Evolutionary conservation across 106 monocot species (phyloP).

Genomic region (Vanilla planifolia): DNA sequence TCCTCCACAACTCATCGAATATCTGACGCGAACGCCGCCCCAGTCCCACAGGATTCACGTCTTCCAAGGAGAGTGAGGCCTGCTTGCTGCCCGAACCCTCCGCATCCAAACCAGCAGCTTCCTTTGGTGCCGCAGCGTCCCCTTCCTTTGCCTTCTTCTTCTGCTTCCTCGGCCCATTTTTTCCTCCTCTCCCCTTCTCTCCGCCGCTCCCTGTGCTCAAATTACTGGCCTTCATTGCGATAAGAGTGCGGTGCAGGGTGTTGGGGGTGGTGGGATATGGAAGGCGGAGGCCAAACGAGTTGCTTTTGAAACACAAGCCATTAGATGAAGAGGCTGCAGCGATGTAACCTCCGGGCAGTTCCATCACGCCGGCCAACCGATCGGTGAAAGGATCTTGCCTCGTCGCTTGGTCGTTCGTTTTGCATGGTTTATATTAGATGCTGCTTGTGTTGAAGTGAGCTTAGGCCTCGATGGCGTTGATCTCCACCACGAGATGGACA

Average conservation of each 20-base stretch:
- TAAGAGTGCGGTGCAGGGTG: not conserved
- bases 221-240: not conserved
- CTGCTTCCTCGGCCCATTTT: constrained; percentile 1
- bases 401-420: not conserved
- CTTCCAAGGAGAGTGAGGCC: constrained; percentile 46
- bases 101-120: not conserved
- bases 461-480: not conserved
- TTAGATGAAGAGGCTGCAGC: not conserved
- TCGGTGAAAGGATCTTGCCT: not conserved
- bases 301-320: constrained; percentile 1
- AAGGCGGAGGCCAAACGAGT: constrained; percentile 12
- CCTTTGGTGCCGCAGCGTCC: not conserved
- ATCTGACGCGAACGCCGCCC: constrained; percentile 86
- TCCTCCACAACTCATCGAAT: constrained; percentile 96
- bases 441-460: not conserved
- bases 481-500: constrained; percentile 4
- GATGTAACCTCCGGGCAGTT: not conserved
- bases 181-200: constrained; percentile 1
- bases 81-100: constrained; percentile 5
- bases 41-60: constrained; percentile 87
- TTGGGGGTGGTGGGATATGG: not conserved
- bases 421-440: not conserved
- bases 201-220: not conserved
- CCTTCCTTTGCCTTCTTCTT: constrained; percentile 4
- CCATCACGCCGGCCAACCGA: not conserved